Percentiles rank a stretch among this genome's conserved stretches.
These are phyloP conservation scores for Coniochaeta sp. DNA, from an alignment of 2,329 filamentous ascomycete species.

Conservation along the genomic window DNA sequence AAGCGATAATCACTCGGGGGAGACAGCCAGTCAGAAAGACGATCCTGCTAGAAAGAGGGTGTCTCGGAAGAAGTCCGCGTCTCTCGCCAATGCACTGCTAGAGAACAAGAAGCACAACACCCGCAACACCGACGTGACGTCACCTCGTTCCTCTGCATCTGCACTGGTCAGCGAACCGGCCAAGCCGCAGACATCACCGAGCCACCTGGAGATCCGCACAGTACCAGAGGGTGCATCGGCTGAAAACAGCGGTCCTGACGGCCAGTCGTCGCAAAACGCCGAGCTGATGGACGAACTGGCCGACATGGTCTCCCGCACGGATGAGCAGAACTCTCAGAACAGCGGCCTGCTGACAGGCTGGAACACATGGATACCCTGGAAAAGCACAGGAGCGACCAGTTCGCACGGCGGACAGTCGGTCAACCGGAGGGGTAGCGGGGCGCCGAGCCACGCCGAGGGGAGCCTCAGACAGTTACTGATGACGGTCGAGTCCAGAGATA, in stretches of 20 bases:
- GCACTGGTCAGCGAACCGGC: slow-evolving; percentile 48
- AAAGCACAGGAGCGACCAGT: not conserved
- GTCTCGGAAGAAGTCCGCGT: slow-evolving; percentile 27
- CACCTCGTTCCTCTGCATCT: slow-evolving; percentile 26
- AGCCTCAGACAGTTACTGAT: slow-evolving; percentile 46
- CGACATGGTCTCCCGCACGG: slow-evolving; percentile 10
- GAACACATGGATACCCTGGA: slow-evolving; percentile 40
- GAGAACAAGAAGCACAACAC: slow-evolving; percentile 22
- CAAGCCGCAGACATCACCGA: slow-evolving; percentile 47
- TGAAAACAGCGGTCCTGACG: slow-evolving; percentile 10
- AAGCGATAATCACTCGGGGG: not conserved
- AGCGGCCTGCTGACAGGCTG: slow-evolving; percentile 28
- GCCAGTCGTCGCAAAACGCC: slow-evolving; percentile 14
- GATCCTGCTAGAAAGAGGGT: slow-evolving; percentile 6
- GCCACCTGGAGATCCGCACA: slow-evolving; percentile 38
- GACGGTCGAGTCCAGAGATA: slow-evolving; percentile 16
- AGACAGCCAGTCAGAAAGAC: not conserved
- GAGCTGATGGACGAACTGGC: slow-evolving; percentile 1
- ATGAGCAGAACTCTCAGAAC: slow-evolving; percentile 14
- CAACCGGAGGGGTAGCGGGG: not conserved
- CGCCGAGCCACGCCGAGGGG: slow-evolving; percentile 43
- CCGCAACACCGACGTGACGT: slow-evolving; percentile 4
- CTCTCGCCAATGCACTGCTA: slow-evolving; percentile 39
- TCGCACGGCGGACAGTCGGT: slow-evolving; percentile 14
- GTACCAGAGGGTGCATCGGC: slow-evolving; percentile 15